Evolutionary conservation across 192 early-diverging fungal genomes (phyloP).

Genomic region (Nowakowskiella sp.): DNA sequence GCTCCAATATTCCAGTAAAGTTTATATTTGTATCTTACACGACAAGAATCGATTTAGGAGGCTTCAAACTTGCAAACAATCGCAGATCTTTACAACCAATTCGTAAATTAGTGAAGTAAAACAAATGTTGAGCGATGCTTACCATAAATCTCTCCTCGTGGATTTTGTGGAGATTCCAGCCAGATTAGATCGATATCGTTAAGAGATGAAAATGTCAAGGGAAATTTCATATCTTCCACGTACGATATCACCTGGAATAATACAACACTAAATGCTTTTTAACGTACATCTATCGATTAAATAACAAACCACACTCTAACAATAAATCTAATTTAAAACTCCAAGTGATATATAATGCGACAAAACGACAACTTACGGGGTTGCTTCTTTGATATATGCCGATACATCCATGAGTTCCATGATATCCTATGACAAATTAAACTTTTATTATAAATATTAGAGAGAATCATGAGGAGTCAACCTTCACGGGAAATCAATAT

Average conservation of each 20-base stretch:
- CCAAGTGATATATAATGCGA: background rate
- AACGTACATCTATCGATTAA: background rate
- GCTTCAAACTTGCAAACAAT: too few relatives aligned
- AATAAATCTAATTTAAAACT: background rate
- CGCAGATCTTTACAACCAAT: too few relatives aligned
- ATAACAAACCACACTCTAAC: background rate
- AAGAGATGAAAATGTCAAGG: background rate
- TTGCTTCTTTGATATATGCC: conserved; percentile 11
- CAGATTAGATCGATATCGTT: conserved; percentile 47
- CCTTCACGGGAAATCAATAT: conserved; percentile 26
- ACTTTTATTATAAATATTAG: background rate
- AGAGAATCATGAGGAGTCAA: background rate
- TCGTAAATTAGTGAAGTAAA: conserved; percentile 1
- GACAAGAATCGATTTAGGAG: too few relatives aligned
- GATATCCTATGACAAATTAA: conserved; percentile 4
- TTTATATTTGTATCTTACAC: too few relatives aligned
- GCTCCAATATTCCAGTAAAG: too few relatives aligned
- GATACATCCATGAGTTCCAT: conserved; percentile 19
- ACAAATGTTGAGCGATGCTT: background rate
- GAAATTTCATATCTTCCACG: background rate
- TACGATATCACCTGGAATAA: conserved; percentile 1
- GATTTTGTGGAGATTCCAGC: conserved; percentile 58
- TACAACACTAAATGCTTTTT: background rate
- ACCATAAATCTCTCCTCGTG: conserved; percentile 45
- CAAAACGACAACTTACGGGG: background rate